These are phyloP conservation scores for Xylaria sp. DNA, from an alignment of 2,329 filamentous ascomycete genomes.

Conservation along the genomic window DNA sequence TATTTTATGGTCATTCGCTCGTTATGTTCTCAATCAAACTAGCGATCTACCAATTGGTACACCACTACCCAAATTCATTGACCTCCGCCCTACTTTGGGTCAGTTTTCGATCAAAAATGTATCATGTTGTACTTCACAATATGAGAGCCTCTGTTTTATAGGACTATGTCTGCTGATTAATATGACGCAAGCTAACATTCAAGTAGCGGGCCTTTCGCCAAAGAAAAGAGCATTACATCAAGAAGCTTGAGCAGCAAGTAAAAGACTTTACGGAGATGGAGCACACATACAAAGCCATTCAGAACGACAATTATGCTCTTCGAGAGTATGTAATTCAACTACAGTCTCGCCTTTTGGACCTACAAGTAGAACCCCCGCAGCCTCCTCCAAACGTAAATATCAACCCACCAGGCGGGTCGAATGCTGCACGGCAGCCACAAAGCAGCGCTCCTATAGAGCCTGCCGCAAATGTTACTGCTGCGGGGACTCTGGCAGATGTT, in stretches of 20 bases:
- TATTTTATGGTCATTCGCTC: constrained; percentile 15
- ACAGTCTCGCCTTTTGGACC: constrained; percentile 86
- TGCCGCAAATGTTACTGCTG: constrained; percentile 41
- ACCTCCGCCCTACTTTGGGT: not conserved
- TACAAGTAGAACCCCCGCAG: constrained; percentile 84
- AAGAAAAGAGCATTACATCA: constrained; percentile 97
- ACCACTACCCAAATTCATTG: not conserved
- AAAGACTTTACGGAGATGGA: constrained; percentile 82
- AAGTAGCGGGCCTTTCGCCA: constrained; percentile 91
- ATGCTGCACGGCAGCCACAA: constrained; percentile 44
- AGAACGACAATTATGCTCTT: constrained; percentile 88
- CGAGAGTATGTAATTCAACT: constrained; percentile 93
- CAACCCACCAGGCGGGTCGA: constrained; percentile 53
- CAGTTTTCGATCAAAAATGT: not conserved
- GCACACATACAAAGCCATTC: constrained; percentile 80
- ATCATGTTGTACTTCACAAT: not conserved
- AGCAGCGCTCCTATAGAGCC: constrained; percentile 39
- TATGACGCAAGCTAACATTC: constrained; percentile 26
- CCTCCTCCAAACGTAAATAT: constrained; percentile 85
- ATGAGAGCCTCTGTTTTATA: not conserved
- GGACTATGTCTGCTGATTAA: not conserved
- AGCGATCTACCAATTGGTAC: not conserved
- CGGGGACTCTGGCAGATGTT: constrained; percentile 52
- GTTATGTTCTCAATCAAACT: not conserved
- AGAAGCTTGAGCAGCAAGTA: constrained; percentile 94